Evolutionary conservation across 495 filamentous ascomycete genomes (phyloP).

Genomic region (Oidiodendron maius): DNA sequence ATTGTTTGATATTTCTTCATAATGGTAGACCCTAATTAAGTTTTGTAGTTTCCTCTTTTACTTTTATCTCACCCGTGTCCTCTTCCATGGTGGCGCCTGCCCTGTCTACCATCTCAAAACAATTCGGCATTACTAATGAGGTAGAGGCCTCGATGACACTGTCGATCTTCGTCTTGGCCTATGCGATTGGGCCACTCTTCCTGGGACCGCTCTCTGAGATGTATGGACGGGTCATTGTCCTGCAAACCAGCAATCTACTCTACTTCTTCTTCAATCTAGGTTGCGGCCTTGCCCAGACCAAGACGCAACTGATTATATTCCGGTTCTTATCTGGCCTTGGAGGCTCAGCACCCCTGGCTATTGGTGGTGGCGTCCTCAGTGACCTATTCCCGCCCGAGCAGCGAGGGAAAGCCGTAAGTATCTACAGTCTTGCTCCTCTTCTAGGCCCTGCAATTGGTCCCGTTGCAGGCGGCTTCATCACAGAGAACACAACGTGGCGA

Average conservation of each 20-base stretch:
- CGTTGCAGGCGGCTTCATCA: constrained; percentile 60
- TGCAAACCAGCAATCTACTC: constrained; percentile 45
- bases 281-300: constrained; percentile 50
- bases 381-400: constrained; percentile 61
- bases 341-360: constrained; percentile 30
- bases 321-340: constrained; percentile 41
- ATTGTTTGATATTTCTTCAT: background rate
- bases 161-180: constrained; percentile 73
- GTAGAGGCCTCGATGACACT: constrained; percentile 56
- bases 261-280: constrained; percentile 54
- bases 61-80: constrained; percentile 63
- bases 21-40: background rate
- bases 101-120: constrained; percentile 45
- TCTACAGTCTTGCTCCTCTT: constrained; percentile 61
- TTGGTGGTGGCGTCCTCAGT: constrained; percentile 54
- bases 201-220: constrained; percentile 61
- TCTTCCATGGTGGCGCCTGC: constrained; percentile 73
- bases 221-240: constrained; percentile 54
- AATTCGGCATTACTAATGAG: constrained; percentile 55
- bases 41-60: constrained; percentile 46
- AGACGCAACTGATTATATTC: constrained; percentile 47
- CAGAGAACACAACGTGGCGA: constrained; percentile 63
- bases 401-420: constrained; percentile 55
- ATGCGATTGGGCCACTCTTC: constrained; percentile 56
- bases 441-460: constrained; percentile 64